A percentile compares a stretch with the other conserved stretches of the same genome.
Conservation (phyloP, 352 stramenopile genomes). For the Pythium insidiosum region DNA sequence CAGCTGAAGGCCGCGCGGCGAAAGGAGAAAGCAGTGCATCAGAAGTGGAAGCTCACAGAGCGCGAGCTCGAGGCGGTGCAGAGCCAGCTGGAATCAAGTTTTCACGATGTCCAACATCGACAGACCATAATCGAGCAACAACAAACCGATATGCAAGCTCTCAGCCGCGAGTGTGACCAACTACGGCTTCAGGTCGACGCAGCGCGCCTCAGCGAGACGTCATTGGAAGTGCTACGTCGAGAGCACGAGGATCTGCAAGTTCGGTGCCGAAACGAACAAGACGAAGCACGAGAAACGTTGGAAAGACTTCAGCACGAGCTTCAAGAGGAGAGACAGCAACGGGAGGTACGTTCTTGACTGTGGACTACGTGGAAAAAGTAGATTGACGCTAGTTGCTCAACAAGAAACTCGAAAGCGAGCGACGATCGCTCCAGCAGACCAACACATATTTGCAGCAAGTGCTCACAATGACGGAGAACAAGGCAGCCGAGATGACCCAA, state of each 20-base stretch:
- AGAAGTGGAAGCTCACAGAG: slow-evolving; percentile 33
- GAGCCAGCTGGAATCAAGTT: slow-evolving; percentile 30
- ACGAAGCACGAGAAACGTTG: slow-evolving; percentile 10
- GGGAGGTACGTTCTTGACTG: not conserved
- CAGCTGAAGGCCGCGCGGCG: slow-evolving; percentile 31
- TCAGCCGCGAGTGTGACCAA: slow-evolving; percentile 26
- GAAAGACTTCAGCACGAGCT: slow-evolving; percentile 24
- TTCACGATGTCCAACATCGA: too few species aligned
- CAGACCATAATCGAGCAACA: too few species aligned
- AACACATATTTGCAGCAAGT: slow-evolving; percentile 44
- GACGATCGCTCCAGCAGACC: slow-evolving; percentile 42
- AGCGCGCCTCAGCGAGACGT: slow-evolving; percentile 16
- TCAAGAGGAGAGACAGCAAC: slow-evolving; percentile 16
- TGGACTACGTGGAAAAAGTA: too few species aligned
- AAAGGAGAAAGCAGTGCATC: slow-evolving; percentile 27
- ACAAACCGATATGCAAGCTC: slow-evolving; percentile 13
- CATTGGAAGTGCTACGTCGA: slow-evolving; percentile 26
- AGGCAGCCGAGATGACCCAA: slow-evolving; percentile 31
- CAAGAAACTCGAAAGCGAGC: slow-evolving; percentile 43
- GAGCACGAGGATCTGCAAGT: slow-evolving; percentile 32
- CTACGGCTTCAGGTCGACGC: slow-evolving; percentile 26
- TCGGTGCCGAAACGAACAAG: slow-evolving; percentile 18
- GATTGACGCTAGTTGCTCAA: too few species aligned
- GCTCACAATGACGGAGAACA: slow-evolving; percentile 34
- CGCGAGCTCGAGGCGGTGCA: slow-evolving; percentile 29